Evolutionary conservation across 2,329 filamentous ascomycete species (phyloP), one percentile per base, ranked within the genome.

Genomic region (Ophiostoma pallidulum): DNA sequence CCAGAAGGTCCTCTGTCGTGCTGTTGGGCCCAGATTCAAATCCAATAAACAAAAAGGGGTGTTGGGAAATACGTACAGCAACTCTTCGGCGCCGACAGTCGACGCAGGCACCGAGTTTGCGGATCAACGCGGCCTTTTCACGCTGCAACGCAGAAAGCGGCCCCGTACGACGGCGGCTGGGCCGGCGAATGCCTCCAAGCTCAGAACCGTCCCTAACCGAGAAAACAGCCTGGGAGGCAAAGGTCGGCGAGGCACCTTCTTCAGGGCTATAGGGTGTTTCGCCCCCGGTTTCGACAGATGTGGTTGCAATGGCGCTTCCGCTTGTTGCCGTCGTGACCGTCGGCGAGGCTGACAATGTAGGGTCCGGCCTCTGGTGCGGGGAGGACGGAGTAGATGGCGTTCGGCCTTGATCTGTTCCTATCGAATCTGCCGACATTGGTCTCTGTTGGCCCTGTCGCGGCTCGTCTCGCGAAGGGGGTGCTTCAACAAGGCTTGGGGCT

Each of bases 91-190:
- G 24, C 24, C 24, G 24, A 10, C 75, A 79, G 55, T 78, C 74
- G 31, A 60, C 56, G 57, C 75, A 79, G 44, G 75, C 75, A 50
- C 75, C 75, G 48, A 78, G 63, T 59, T 78, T 78, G 55, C 75
- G 65, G 52, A 79, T 79, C 49, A 79, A 60, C 39, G 75, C 75
- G 40, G 76, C 76, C 59, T 74, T 74, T 55, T 78, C 74, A 59
- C 76, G 70, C 56, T 78, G 77, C 52, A 74, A 67, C 46, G 75
- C 70, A 28, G 75, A 77, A 53, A 80, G 65, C 52, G 76, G 76
- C 36, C 76, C 76, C 52, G 75, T 79, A 48, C 76, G 72, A 61
- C 76, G 71, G 57, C 76, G 72, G 59, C 72, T 78, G 53, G 74
- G 66, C 56, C 74, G 72, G 56, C 73, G 72, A 59, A 66, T 69